Conservation (phyloP, 2,329 filamentous ascomycete genomes). For the Byssoonygena ceratinophila region DNA sequence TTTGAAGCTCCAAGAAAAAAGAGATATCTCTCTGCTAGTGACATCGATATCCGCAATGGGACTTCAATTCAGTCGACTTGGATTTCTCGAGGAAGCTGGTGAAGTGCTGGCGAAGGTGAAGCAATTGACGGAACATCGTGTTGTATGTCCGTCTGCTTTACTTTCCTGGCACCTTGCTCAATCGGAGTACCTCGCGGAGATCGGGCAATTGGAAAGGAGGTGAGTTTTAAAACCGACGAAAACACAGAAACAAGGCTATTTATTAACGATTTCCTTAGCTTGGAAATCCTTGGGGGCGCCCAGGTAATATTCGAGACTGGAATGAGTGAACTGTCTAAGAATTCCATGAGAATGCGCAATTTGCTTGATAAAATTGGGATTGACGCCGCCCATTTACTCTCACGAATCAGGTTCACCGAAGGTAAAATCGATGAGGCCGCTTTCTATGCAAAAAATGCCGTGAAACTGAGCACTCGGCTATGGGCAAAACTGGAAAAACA, state of each 20-base stretch:
- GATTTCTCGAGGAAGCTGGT: constrained; percentile 50
- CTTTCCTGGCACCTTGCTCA: constrained; percentile 58
- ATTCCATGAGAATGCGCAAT: constrained; percentile 33
- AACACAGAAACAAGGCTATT: constrained; percentile 26
- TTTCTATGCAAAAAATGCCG: constrained; percentile 40
- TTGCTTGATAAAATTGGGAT: constrained; percentile 46
- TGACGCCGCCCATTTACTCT: constrained; percentile 54
- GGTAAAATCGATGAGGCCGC: constrained; percentile 39
- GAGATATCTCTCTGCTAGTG: constrained; percentile 32
- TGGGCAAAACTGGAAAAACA: constrained; percentile 44
- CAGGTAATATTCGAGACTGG: constrained; percentile 27
- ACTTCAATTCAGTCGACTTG: constrained; percentile 48
- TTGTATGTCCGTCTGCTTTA: constrained; percentile 36
- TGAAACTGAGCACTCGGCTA: constrained; percentile 41
- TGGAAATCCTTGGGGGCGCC: constrained; percentile 25
- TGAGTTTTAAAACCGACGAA: constrained; percentile 31
- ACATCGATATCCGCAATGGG: constrained; percentile 40
- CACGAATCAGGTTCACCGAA: constrained; percentile 52
- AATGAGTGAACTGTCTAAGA: constrained; percentile 24
- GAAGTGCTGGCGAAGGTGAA: constrained; percentile 50
- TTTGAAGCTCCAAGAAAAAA: constrained; percentile 36
- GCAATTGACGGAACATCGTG: constrained; percentile 34
- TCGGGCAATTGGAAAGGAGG: constrained; percentile 55
- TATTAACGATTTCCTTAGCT: constrained; percentile 34
- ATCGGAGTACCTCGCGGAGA: constrained; percentile 61